Evolutionary conservation across 768 basidiomycete species (phyloP), one percentile per base, ranked within the genome.

Genomic region (Stropharia rugosoannulata): DNA sequence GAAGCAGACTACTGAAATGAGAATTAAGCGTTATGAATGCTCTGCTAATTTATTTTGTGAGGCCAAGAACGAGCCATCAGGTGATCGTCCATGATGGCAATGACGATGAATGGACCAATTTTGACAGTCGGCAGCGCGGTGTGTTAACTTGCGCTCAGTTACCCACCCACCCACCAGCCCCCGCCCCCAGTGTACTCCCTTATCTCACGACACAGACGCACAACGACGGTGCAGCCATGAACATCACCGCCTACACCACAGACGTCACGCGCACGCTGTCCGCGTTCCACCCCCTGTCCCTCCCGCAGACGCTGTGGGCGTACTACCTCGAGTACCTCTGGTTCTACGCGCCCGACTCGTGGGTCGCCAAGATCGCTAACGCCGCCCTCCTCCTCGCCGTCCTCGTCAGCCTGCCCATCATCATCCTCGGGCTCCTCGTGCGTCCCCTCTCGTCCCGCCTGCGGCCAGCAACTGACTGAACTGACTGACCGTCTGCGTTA

Each of bases 361-460:
- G 82, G 84, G 85, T 92, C 46, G 80, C 78, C 39, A 80, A 78
- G 57, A 75, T 80, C 36, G 87, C 90, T 15, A 85, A 80, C 39
- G 73, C 74, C 5, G 87, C 80, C 62, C 86, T 89, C 53, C 67
- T 90, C 45, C 76, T 91, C 57, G 86, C 90, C 19, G 69, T 87
- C 36, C 71, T 89, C 49, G 64, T 86, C 53, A 70, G 86, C 49
- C 72, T 92, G 41, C 87, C 85, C 3, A 74, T 90, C 58, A 70
- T 92, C 54, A 68, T 80, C 40, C 68, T 83, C 25, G 74, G 69
- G 32, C 68, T 82, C 11, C 64, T 83, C 68, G 90, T 90, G 73
- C 55, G 83, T 57, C 27, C 49, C n/a, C 49, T 7, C 18, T 29
- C 39, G 29, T 59, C 52, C 41, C 58, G 36, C 56, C 45, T 40